Conservation (phyloP, 768 basidiomycete genomes). For the Psilocybe cubensis region DNA sequence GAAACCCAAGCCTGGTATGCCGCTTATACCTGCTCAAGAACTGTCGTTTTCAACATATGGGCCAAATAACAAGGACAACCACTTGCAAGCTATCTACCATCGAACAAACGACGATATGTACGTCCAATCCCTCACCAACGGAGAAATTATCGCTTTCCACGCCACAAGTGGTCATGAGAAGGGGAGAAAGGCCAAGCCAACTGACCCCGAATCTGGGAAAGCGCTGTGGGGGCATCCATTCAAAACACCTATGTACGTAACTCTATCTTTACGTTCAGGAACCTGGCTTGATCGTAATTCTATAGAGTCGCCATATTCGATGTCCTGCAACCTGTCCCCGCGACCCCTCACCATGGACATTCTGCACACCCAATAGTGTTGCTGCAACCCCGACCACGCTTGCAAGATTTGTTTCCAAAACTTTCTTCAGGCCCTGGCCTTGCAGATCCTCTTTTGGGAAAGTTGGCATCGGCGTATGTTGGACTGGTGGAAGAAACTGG, state of each 20-base stretch:
- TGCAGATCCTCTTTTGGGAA: constrained; percentile 34
- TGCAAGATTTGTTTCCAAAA: constrained; percentile 74
- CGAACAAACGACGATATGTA: constrained; percentile 81
- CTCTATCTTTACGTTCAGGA: background rate
- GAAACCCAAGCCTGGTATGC: constrained; percentile 39
- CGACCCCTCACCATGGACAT: constrained; percentile 24
- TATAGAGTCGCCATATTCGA: constrained; percentile 84
- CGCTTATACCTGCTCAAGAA: constrained; percentile 64
- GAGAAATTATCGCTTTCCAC: constrained; percentile 77
- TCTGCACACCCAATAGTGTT: constrained; percentile 70
- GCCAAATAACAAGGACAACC: constrained; percentile 85
- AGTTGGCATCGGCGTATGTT: constrained; percentile 75
- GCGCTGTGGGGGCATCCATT: constrained; percentile 66
- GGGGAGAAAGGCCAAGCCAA: constrained; percentile 20
- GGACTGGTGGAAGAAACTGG: constrained; percentile 74
- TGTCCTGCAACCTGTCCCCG: constrained; percentile 50
- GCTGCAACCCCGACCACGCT: constrained; percentile 81
- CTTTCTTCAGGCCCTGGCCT: constrained; percentile 38
- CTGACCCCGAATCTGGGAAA: constrained; percentile 16
- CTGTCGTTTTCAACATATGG: constrained; percentile 92
- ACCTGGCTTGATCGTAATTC: constrained; percentile 1
- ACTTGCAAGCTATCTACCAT: constrained; percentile 72
- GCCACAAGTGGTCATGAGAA: constrained; percentile 27
- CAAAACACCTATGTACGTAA: constrained; percentile 66
- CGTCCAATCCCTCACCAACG: constrained; percentile 79